Base-by-base conservation (phyloP, 306 rosid species). In the Quercus robur region DNA sequence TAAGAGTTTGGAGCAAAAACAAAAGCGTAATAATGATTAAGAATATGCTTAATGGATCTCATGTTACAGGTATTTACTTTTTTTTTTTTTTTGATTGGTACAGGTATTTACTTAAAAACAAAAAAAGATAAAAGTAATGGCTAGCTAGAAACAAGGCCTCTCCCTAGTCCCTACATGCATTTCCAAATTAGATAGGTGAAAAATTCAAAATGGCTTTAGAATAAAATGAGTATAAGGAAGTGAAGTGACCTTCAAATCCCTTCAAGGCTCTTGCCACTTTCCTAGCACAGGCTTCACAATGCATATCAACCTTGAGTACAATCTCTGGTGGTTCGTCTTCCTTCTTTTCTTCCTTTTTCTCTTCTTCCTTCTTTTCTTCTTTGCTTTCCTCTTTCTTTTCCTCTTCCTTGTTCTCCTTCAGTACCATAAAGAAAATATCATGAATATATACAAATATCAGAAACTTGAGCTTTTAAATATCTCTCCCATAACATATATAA, bases 211-310 rank as follows among this genome's bases (percentile, higher is more conserved):
- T 30, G n/a, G 20, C 31, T 7, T 58, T 10, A 18, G 80, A 23
- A 38, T 54, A 75, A 44, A 68, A 76, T 67, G n/a, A 41, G 31
- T 44, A 69, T 5, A 38, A 26, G 10, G 76, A 75, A 78, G 77
- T 78, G 21, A 93, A 78, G 77, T 78, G 21, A 93, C 99, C 99
- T 89, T 93, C 88, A 82, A 93, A 93, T 74, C 98, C 97, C 84
- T 88, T 96, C 74, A 96, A 84, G 56, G 99, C 91, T 85, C 89
- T 84, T 14, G 98, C 97, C 56, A 89, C 92, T 90, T 96, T 96
- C 82, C 97, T 86, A 51, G 97, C 96, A 77, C 98, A 93, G 17
- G 98, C 99, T 87, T 91, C 90, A 84, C 99, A 96, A 81, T 96
- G 99, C 98, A 96, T 96, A 84, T 93, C 97, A 28, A 96, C 97